Base-by-base conservation (phyloP, 202 grass and related monocot species). In the Dendrocalamus latiflorus region DNA sequence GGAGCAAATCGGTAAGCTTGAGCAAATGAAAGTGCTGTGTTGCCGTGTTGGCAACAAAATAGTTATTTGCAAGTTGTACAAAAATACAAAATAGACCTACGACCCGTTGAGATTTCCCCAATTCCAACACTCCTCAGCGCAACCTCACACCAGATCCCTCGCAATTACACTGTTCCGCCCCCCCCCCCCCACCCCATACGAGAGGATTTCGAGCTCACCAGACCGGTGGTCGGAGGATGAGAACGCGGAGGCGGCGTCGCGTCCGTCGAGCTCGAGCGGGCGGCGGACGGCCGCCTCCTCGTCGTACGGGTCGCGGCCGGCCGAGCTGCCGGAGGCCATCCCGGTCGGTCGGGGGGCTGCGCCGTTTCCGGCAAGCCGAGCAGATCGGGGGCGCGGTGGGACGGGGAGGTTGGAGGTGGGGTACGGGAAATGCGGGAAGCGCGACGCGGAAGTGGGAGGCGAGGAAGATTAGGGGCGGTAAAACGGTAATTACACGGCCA, bases 221-320 rank as follows among this genome's bases (percentile, higher is more conserved):
- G 82, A 64, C 15, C 78, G 83, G 74, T 75, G 82, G 72, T 83
- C 81, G 56, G 74, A 83, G 82, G 65, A n/a, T n/a, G n/a, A n/a
- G n/a, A n/a, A 53, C 6, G 87, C 47, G 71, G 49, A 39, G 54
- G 76, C 63, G 68, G 74, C 55, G 76, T 67, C 83, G 48, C 61
- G 86, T 42, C 44, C 58, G 21, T 82, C 86, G 39, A 86, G 64
- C 65, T 87, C 89, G 68, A 87, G 57, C 30, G 84, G 69, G 4
- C 68, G 72, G 54, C 81, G 62, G 2, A 48, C 57, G 12, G 61
- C 89, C 15, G 72, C 89, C 86, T 91, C 92, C 72, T 91, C 89
- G 44, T 86, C 91, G 80, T 89, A 87, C 14, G 59, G 15, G 8
- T 82, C 83, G 36, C 78, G 41, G n/a, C 57, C 59, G 10, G 26